A percentile compares a stretch with the other conserved stretches of the same genome.
Conservation (phyloP, 495 filamentous ascomycete genomes). For the Aspergillus steynii region DNA sequence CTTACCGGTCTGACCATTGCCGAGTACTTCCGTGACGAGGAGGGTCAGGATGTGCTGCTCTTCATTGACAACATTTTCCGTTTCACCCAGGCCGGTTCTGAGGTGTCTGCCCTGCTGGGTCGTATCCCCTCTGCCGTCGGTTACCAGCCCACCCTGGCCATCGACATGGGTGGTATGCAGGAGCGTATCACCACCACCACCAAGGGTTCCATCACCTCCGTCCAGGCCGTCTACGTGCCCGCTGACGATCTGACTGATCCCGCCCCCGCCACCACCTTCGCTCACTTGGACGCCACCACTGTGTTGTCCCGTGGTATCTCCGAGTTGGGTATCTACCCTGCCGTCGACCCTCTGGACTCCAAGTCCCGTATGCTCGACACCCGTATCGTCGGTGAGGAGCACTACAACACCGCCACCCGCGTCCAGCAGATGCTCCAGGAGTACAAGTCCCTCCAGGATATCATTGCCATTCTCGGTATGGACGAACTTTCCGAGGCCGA, state of each 20-base stretch:
- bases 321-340: constrained; percentile 99
- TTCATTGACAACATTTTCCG: constrained; percentile 99
- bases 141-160: constrained; percentile 99
- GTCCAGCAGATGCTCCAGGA: constrained; percentile 99
- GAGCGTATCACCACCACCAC: constrained; percentile 99
- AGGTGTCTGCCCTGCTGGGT: constrained; percentile 98
- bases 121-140: constrained; percentile 99
- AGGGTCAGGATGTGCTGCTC: constrained; percentile 98
- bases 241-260: constrained; percentile 99
- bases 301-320: constrained; percentile 99
- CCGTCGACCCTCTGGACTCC: constrained; percentile 98
- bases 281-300: constrained; percentile 99
- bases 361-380: constrained; percentile 99
- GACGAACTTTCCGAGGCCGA: constrained; percentile 98
- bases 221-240: constrained; percentile 99
- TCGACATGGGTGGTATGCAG: constrained; percentile 99
- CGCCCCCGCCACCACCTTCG: constrained; percentile 98
- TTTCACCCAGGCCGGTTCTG: constrained; percentile 99
- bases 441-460: constrained; percentile 99
- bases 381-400: constrained; percentile 94
- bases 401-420: constrained; percentile 90
- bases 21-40: constrained; percentile 96
- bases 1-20: constrained; percentile 89
- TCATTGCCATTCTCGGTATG: constrained; percentile 99
- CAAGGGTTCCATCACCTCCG: constrained; percentile 99